These are phyloP conservation scores for Phytopythium oedochilum DNA, from an alignment of 352 stramenopile species.

Conservation along the genomic window DNA sequence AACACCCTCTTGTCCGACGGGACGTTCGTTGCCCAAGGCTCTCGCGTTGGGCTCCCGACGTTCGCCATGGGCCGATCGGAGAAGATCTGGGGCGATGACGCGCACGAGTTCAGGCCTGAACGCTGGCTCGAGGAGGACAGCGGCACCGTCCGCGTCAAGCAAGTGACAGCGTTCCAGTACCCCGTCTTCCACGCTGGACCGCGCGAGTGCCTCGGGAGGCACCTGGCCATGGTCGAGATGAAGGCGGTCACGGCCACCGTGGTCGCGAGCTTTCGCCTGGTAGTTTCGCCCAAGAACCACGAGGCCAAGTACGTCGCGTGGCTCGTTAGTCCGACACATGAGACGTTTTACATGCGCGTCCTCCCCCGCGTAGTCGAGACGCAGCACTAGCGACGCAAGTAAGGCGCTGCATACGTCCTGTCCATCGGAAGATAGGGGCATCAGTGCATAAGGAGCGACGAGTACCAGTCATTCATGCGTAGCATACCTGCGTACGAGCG, in stretches of 20 bases:
- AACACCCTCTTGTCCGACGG: constrained; percentile 25
- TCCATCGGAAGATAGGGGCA: not conserved
- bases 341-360: not conserved
- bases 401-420: not conserved
- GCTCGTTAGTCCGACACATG: not conserved
- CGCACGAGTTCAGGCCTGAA: constrained; percentile 55
- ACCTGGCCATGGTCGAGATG: constrained; percentile 50
- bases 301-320: constrained; percentile 3
- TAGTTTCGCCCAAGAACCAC: not conserved
- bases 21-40: constrained; percentile 19
- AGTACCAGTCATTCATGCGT: not conserved
- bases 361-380: too few relatives aligned
- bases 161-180: constrained; percentile 27
- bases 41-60: constrained; percentile 15
- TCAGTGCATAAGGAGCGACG: not conserved
- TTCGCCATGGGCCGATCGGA: constrained; percentile 28
- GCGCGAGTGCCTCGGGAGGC: constrained; percentile 24
- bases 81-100: constrained; percentile 43
- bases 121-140: constrained; percentile 32
- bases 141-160: not conserved
- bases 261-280: constrained; percentile 36
- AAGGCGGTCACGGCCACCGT: constrained; percentile 24
- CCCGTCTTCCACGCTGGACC: constrained; percentile 30
- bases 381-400: not conserved
- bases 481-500: too few relatives aligned